phyloP scores from a whole-genome alignment of 2,329 filamentous ascomycete genomes.

The Scorias spongiosa region DNA sequence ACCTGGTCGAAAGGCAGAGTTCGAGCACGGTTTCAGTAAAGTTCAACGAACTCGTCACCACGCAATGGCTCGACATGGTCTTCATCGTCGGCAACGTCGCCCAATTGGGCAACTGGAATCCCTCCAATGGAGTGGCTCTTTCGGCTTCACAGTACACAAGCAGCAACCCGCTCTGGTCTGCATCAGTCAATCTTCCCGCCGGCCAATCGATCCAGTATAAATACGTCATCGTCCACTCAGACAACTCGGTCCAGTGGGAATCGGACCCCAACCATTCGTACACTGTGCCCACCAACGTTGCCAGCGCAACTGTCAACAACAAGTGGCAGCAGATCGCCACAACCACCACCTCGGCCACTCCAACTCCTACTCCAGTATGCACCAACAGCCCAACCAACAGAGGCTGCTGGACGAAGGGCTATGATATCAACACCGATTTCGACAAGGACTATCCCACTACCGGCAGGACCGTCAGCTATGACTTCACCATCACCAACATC shows the following conservation, averaged over 20 bases:
- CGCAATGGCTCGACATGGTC: slow-evolving; percentile 46
- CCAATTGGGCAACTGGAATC: slow-evolving; percentile 47
- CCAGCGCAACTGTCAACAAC: slow-evolving; percentile 22
- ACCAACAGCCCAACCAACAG: slow-evolving; percentile 15
- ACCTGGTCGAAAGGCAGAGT: not conserved
- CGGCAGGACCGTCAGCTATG: slow-evolving; percentile 22
- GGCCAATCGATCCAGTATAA: slow-evolving; percentile 44
- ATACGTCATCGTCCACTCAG: slow-evolving; percentile 44
- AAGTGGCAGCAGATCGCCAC: slow-evolving; percentile 19
- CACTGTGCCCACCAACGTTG: slow-evolving; percentile 25
- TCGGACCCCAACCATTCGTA: slow-evolving; percentile 34
- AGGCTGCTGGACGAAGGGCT: slow-evolving; percentile 15
- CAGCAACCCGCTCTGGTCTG: slow-evolving; percentile 46
- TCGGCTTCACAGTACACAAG: slow-evolving; percentile 44
- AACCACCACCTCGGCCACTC: not conserved
- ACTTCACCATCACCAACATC: slow-evolving; percentile 28
- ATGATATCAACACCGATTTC: slow-evolving; percentile 20
- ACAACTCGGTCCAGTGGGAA: slow-evolving; percentile 49
- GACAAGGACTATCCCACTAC: slow-evolving; percentile 19
- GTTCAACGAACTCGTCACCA: slow-evolving; percentile 45
- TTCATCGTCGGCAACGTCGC: slow-evolving; percentile 46
- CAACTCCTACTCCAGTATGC: slow-evolving; percentile 9
- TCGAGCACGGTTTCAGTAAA: slow-evolving; percentile 38
- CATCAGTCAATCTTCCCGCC: slow-evolving; percentile 38
- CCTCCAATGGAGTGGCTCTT: slow-evolving; percentile 38